Conservation (phyloP, 2,329 filamentous ascomycete species). For the Phoma sp. region DNA sequence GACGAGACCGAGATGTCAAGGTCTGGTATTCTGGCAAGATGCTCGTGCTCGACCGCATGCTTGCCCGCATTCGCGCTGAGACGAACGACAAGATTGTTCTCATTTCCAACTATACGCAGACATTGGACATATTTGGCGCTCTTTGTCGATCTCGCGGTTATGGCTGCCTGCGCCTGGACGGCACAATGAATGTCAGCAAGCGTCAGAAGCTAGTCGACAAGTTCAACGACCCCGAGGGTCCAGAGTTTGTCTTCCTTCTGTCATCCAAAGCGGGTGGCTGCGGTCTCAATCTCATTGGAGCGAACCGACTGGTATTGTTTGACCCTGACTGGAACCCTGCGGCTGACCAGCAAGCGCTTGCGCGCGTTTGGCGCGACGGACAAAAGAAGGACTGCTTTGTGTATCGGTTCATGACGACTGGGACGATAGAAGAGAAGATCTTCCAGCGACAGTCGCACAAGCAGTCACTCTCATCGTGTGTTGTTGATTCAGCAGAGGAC, state of each 20-base stretch:
- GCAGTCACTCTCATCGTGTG: constrained; percentile 92
- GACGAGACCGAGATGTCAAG: constrained; percentile 89
- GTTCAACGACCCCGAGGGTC: constrained; percentile 91
- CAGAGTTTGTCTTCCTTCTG: constrained; percentile 93
- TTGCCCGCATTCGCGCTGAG: constrained; percentile 90
- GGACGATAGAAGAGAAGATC: constrained; percentile 98
- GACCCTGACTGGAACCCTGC: constrained; percentile 97
- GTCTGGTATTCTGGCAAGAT: constrained; percentile 98
- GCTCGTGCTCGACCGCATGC: constrained; percentile 97
- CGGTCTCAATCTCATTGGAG: constrained; percentile 92
- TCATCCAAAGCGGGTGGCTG: constrained; percentile 97
- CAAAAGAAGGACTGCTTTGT: constrained; percentile 99
- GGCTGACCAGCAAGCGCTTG: constrained; percentile 94
- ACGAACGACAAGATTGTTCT: constrained; percentile 99
- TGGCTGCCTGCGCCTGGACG: constrained; percentile 86
- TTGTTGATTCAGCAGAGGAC: constrained; percentile 95
- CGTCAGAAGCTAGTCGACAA: constrained; percentile 96
- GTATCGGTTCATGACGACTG: constrained; percentile 98
- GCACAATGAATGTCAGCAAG: constrained; percentile 97
- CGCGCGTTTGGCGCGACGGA: constrained; percentile 97
- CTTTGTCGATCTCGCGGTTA: constrained; percentile 86
- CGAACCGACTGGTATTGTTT: constrained; percentile 92
- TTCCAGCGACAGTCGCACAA: constrained; percentile 99
- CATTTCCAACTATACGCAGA: constrained; percentile 98
- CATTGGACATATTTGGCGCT: constrained; percentile 90